Conservation (phyloP, 2,329 filamentous ascomycete species). For the Cephalotrichum gorgonifer region DNA sequence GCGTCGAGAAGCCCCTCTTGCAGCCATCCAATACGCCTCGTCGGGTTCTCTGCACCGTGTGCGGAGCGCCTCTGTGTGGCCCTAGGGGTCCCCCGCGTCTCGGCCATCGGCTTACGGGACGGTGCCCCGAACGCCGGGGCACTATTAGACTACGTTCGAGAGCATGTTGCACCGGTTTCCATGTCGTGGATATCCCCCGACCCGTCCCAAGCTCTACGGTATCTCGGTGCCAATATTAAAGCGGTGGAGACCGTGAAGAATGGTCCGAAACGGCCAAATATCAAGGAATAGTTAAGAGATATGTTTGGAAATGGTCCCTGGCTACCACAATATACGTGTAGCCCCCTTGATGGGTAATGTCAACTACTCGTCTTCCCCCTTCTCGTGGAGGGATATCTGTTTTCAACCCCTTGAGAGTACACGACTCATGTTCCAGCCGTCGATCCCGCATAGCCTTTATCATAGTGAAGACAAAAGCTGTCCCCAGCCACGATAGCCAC, state of each 20-base stretch:
- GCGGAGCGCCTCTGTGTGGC: slow-evolving; percentile 45
- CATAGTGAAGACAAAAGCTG: too few species aligned
- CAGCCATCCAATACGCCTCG: slow-evolving; percentile 38
- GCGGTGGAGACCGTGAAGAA: slow-evolving; percentile 1
- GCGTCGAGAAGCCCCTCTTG: slow-evolving; percentile 31
- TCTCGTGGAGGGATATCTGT: too few species aligned
- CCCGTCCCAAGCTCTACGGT: slow-evolving; percentile 11
- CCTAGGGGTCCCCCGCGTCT: slow-evolving; percentile 53
- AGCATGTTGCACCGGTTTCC: slow-evolving; percentile 39
- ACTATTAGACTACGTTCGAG: slow-evolving; percentile 44
- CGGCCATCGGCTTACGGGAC: slow-evolving; percentile 48
- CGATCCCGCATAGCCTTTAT: too few species aligned
- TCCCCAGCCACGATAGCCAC: too few species aligned
- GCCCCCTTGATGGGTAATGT: too few species aligned
- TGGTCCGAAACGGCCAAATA: neutral
- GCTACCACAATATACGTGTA: too few species aligned
- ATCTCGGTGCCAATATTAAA: slow-evolving; percentile 22
- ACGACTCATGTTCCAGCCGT: too few species aligned
- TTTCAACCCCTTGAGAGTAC: too few species aligned
- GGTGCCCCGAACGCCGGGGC: slow-evolving; percentile 46
- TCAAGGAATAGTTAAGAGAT: neutral
- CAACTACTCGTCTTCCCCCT: too few species aligned
- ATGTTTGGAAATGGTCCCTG: too few species aligned
- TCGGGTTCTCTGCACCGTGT: slow-evolving; percentile 51
- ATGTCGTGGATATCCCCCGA: slow-evolving; percentile 36